These are phyloP conservation scores for Arachis monticola DNA, from an alignment of 331 rosid genomes.

Conservation along the genomic window DNA sequence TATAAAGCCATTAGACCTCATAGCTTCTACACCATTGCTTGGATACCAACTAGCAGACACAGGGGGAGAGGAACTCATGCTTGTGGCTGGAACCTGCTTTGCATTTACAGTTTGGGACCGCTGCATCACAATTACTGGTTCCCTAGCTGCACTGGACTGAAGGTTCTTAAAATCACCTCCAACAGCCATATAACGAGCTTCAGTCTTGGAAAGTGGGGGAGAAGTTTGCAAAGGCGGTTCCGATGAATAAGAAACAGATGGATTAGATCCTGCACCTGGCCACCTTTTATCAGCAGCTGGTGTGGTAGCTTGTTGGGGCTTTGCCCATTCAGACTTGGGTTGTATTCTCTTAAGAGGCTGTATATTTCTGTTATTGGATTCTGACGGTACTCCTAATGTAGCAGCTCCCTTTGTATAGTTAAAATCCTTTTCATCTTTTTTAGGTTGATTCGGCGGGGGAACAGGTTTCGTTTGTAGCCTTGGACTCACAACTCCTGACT, in stretches of 20 bases:
- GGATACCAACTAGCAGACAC: conserved; percentile 77
- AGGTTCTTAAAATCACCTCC: conserved; percentile 73
- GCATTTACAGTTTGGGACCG: conserved; percentile 74
- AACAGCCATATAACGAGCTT: conserved; percentile 57
- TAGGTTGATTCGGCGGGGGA: conserved; percentile 57
- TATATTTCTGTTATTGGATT: conserved; percentile 58
- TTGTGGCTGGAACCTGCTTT: conserved; percentile 65
- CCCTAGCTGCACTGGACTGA: conserved; percentile 67
- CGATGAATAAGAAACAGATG: conserved; percentile 69
- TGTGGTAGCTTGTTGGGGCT: conserved; percentile 59
- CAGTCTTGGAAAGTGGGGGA: conserved; percentile 62
- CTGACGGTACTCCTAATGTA: conserved; percentile 60
- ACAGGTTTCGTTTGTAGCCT: conserved; percentile 61
- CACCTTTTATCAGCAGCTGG: conserved; percentile 69
- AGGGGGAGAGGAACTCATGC: conserved; percentile 84
- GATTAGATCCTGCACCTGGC: conserved; percentile 63
- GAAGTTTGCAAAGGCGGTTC: conserved; percentile 66
- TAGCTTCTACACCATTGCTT: conserved; percentile 53
- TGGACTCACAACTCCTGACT: conserved; percentile 50
- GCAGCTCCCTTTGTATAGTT: conserved; percentile 75
- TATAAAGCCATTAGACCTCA: conserved; percentile 66
- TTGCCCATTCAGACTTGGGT: conserved; percentile 81
- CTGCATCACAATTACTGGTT: conserved; percentile 77
- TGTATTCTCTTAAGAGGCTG: conserved; percentile 74
- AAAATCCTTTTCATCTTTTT: conserved; percentile 79